Percentiles rank a stretch among this genome's conserved stretches.
These are phyloP conservation scores for Peniophora sp. DNA, from an alignment of 1,284 basidiomycete genomes.

Conservation along the genomic window DNA sequence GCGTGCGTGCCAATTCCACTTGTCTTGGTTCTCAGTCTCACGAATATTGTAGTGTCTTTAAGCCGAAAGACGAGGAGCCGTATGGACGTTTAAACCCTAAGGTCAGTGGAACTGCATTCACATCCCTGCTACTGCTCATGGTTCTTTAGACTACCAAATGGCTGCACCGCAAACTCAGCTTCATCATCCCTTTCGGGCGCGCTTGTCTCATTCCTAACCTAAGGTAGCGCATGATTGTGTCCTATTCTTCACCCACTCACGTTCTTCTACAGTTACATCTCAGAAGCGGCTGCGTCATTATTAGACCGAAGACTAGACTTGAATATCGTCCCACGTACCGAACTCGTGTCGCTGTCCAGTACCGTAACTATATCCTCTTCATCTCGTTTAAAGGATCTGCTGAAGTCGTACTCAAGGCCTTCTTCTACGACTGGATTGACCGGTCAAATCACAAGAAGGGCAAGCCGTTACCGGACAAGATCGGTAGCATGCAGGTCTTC, in stretches of 20 bases:
- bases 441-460: slow-evolving; percentile 72
- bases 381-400: slow-evolving; percentile 4
- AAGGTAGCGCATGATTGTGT: no score
- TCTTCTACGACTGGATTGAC: slow-evolving; percentile 88
- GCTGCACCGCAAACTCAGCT: slow-evolving; percentile 80
- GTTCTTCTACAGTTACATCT: slow-evolving; percentile 40
- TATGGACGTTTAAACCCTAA: slow-evolving; percentile 81
- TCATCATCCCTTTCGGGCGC: slow-evolving; percentile 81
- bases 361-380: slow-evolving; percentile 37
- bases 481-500: slow-evolving; percentile 88
- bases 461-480: slow-evolving; percentile 75
- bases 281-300: slow-evolving; percentile 81
- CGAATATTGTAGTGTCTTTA: slow-evolving; percentile 58
- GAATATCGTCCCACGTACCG: slow-evolving; percentile 81
- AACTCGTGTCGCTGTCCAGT: slow-evolving; percentile 77
- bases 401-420: slow-evolving; percentile 41
- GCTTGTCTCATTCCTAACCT: slow-evolving; percentile 82
- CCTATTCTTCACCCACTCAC: neutral
- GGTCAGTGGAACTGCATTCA: slow-evolving; percentile 24
- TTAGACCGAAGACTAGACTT: slow-evolving; percentile 71
- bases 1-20: slow-evolving; percentile 43
- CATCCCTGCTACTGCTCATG: slow-evolving; percentile 4
- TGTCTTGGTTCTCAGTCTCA: slow-evolving; percentile 3
- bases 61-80: slow-evolving; percentile 87
- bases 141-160: slow-evolving; percentile 73